Percentiles rank a stretch among this genome's conserved stretches.
Conservation (phyloP, 1,139 yeast species). For the Candida frijolesensis region DNA sequence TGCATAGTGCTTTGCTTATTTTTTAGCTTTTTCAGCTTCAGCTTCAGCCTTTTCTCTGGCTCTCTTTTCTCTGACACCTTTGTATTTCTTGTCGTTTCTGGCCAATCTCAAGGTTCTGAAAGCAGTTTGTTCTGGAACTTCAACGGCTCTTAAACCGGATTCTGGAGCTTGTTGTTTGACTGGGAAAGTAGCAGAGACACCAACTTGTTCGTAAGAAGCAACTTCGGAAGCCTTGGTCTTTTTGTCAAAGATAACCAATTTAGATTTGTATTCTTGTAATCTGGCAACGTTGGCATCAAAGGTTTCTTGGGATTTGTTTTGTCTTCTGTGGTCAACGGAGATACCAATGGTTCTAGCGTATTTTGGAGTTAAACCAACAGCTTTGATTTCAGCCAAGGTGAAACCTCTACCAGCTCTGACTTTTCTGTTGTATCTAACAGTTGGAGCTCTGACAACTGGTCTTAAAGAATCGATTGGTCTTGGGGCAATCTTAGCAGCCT, state of each 20-base stretch:
- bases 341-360: conserved; percentile 98
- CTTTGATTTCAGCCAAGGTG: conserved; percentile 97
- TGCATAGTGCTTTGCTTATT: conserved; percentile 46
- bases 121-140: conserved; percentile 83
- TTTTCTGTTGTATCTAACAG: conserved; percentile 98
- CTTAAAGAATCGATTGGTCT: conserved; percentile 95
- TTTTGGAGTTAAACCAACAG: conserved; percentile 93
- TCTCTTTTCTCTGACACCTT: conserved; percentile 97
- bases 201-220: conserved; percentile 71
- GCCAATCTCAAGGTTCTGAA: conserved; percentile 95
- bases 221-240: conserved; percentile 74
- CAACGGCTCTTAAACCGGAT: conserved; percentile 87
- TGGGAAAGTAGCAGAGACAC: conserved; percentile 88
- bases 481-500: conserved; percentile 97
- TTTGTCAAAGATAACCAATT: conserved; percentile 95
- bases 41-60: conserved; percentile 97
- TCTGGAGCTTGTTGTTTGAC: conserved; percentile 76
- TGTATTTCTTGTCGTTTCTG: conserved; percentile 89
- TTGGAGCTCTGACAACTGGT: conserved; percentile 98
- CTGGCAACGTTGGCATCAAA: conserved; percentile 94
- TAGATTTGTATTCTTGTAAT: conserved; percentile 94
- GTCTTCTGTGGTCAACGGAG: conserved; percentile 99
- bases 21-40: conserved; percentile 96
- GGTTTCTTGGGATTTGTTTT: conserved; percentile 96
- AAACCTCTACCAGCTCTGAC: conserved; percentile 99